Conservation (phyloP, 768 basidiomycete species). For the Phanerodontia chrysosporium region DNA sequence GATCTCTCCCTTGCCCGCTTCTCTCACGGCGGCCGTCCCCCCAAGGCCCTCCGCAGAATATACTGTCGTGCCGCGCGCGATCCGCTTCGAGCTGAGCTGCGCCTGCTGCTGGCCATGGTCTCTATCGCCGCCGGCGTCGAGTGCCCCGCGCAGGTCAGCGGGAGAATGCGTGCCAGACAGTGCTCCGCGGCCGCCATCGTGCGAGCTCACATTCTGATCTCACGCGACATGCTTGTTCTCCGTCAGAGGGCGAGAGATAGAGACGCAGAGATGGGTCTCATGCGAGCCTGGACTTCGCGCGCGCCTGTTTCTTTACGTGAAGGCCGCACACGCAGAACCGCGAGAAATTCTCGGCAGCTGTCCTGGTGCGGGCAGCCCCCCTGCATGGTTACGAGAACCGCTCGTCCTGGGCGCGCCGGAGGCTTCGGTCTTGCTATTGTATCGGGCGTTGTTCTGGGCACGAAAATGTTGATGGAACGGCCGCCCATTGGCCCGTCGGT, state of each 20-base stretch:
- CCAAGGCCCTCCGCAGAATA: background rate
- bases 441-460: background rate
- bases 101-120: background rate
- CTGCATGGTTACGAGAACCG: background rate
- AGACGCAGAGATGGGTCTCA: background rate
- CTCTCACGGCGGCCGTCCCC: background rate
- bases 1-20: background rate
- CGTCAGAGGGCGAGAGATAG: too few relatives aligned
- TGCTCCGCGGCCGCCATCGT: too few relatives aligned
- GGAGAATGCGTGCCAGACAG: too few relatives aligned
- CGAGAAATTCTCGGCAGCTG: background rate
- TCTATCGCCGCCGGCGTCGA: background rate
- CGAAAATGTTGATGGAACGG: background rate
- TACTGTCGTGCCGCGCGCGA: too few relatives aligned
- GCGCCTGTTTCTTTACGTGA: background rate
- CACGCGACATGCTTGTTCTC: too few relatives aligned
- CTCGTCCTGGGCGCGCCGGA: background rate
- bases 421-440: background rate
- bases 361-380: background rate
- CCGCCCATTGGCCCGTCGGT: background rate
- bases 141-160: too few relatives aligned
- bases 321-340: too few relatives aligned
- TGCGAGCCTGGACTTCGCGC: background rate
- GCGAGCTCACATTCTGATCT: too few relatives aligned
- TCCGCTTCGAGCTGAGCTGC: background rate